Evolutionary conservation across 2,329 filamentous ascomycete species (phyloP).

Genomic region (Capronia americana): DNA sequence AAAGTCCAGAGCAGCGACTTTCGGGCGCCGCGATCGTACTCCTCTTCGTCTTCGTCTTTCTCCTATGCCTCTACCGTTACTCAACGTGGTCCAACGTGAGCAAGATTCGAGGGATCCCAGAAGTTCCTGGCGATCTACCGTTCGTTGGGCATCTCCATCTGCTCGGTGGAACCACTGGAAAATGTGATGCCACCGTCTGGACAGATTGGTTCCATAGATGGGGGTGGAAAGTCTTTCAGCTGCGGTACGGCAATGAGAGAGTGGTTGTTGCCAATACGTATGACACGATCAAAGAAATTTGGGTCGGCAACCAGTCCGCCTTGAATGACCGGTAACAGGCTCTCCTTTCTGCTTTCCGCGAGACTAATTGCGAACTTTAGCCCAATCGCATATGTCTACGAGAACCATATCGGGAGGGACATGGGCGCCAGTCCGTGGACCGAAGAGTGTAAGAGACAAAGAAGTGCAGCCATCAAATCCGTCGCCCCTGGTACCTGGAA

Average conservation of each 20-base stretch:
- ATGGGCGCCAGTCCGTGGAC: too few species aligned
- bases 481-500: not conserved
- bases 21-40: too few species aligned
- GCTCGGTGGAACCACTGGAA: not conserved
- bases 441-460: conserved; percentile 1
- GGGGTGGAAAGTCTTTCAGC: not conserved
- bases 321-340: too few species aligned
- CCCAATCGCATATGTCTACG: too few species aligned
- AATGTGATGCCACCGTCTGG: conserved; percentile 10
- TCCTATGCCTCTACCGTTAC: too few species aligned
- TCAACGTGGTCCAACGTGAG: not conserved
- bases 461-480: conserved; percentile 11
- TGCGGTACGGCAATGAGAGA: conserved; percentile 5
- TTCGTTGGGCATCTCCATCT: conserved; percentile 16
- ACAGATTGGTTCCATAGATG: conserved; percentile 1
- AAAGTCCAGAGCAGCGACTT: too few species aligned
- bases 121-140: conserved; percentile 9
- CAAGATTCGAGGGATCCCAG: not conserved
- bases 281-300: conserved; percentile 5
- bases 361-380: too few species aligned
- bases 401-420: too few species aligned
- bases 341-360: too few species aligned
- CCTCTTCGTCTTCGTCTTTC: too few species aligned
- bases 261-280: conserved; percentile 14
- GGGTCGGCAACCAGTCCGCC: too few species aligned